Base-by-base conservation (phyloP, 78 protist species). In the Dictyostelium purpureum region DNA sequence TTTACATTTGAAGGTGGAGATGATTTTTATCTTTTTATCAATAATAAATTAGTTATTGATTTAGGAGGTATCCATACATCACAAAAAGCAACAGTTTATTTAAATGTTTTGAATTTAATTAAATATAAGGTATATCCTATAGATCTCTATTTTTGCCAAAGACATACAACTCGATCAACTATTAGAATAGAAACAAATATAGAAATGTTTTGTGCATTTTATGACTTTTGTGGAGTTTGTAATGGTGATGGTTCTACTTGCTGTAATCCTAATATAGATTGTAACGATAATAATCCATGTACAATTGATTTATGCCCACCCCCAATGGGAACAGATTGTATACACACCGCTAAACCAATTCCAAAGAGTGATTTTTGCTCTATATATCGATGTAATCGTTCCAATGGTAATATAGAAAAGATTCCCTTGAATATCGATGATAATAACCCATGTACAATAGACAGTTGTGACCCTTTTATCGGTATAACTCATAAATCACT, bases 1-100 rank as follows among this genome's bases (percentile, higher is more conserved):
- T 87, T 87, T 40, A 47, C n/a, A 18, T 87, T 87, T 71, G n/a
- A 21, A 38, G 92, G 92, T 31, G 92, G 73, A 35, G 92, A 87
- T 65, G 92, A 87, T 70, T 79, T 87, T 16, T 87, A 80, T 79
- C 78, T 87, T 21, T 87, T 57, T 11, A 71, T 87, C 26, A 37
- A 87, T 71, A 69, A 87, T n/a, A 5, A 70, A 38, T 12, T 69
- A 14, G 92, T 71, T 4, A 38, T 87, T 19, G 92, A 87, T 66
- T 61, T 87, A 7, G 92, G 92, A 11, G 92, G 92, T 52, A 16
- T 73, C 31, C 89, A 81, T 73, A 16, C 66, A 28, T 57, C 77
- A 4, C 51, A 38, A 18, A 33, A 47, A 31, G 79, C 54, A 35
- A 31, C 79, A 16, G 6, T 74, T 6, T 3, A 2, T 33, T 35